Percentiles rank a stretch among this genome's conserved stretches.
These are phyloP conservation scores for Takashimella koratensis DNA, from an alignment of 1,284 basidiomycete species.

Conservation along the genomic window DNA sequence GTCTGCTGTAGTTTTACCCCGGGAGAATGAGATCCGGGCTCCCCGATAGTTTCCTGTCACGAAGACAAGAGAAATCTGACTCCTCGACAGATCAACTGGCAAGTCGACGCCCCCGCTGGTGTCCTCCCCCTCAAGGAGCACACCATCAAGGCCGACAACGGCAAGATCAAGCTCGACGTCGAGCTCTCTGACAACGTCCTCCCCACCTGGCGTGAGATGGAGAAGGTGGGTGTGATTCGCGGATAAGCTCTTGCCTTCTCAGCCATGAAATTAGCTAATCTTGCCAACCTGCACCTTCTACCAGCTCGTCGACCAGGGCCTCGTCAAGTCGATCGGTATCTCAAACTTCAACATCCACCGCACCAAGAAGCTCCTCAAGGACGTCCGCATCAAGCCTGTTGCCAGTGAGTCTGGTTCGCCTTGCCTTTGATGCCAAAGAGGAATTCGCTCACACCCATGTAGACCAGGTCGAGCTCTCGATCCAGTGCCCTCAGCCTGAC, in stretches of 20 bases:
- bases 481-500: conserved; percentile 76
- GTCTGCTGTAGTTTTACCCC: too few species aligned
- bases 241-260: too few species aligned
- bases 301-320: conserved; percentile 49
- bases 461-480: conserved; percentile 72
- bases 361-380: conserved; percentile 64
- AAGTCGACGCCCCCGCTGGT: conserved; percentile 40
- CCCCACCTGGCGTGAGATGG: conserved; percentile 61
- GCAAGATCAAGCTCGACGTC: conserved; percentile 55
- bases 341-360: conserved; percentile 65
- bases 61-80: too few species aligned
- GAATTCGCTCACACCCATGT: too few species aligned
- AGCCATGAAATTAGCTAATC: too few species aligned
- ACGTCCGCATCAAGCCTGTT: conserved; percentile 56
- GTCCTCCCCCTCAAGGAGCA: conserved; percentile 31
- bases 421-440: background rate
- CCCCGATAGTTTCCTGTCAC: too few species aligned
- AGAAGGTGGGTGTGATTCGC: conserved; percentile 52
- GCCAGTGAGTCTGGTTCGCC: conserved; percentile 50
- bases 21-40: too few species aligned
- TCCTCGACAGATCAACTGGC: conserved; percentile 35
- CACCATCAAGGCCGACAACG: conserved; percentile 44
- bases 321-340: conserved; percentile 63
- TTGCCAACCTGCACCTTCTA: too few species aligned
- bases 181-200: conserved; percentile 68